Evolutionary conservation across 2,329 filamentous ascomycete species (phyloP), one percentile per base, ranked within the genome.

Genomic region (Dichotomopilus funicola): DNA sequence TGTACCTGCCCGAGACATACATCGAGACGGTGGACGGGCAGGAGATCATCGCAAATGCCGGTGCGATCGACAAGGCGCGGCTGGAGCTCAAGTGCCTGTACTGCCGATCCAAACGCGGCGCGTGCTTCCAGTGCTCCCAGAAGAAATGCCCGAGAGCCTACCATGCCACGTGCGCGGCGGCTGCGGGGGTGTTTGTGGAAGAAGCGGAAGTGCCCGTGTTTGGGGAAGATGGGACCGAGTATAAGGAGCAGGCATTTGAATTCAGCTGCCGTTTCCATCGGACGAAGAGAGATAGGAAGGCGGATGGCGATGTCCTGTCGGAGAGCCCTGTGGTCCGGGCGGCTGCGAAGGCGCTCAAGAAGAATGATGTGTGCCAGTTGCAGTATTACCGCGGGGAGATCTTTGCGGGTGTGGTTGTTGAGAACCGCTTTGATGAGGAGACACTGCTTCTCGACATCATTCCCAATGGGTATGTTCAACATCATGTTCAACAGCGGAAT

Each of bases 211-310:
- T 95, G 35, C 88, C 90, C 0, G 88, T 95, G 75, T 92, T 91
- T 68, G 89, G 87, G 51, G 89, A 95, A 64, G 91, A 96, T 66
- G 91, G 91, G 6, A 90, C 85, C 1, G 91, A 96, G 69, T 96
- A 96, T 70, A 92, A 89, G 62, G 87, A 95, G 64, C 88, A 91
- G 65, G 91, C 88, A 1, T 92, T 95, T 64, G 90, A 96, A 67
- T 91, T 97, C 69, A 90, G 88, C 64, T 99, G 94, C 73, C 89
- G 91, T 58, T 96, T 95, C 72, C 94, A 99, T 70, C 83, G 94
- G 49, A 84, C 88, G 11, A 95, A 94, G 74, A 85, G 94, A 65
- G 85, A 90, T 59, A 89, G 87, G 72, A 88, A 87, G 61, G 71
- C 85, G 50, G 82, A 89, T 53, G 80, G 81, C 38, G 82, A 88